A percentile compares a stretch with the other conserved stretches of the same genome.
phyloP scores from a whole-genome alignment of 2,329 filamentous ascomycete species.

The Fusarium illudens region DNA sequence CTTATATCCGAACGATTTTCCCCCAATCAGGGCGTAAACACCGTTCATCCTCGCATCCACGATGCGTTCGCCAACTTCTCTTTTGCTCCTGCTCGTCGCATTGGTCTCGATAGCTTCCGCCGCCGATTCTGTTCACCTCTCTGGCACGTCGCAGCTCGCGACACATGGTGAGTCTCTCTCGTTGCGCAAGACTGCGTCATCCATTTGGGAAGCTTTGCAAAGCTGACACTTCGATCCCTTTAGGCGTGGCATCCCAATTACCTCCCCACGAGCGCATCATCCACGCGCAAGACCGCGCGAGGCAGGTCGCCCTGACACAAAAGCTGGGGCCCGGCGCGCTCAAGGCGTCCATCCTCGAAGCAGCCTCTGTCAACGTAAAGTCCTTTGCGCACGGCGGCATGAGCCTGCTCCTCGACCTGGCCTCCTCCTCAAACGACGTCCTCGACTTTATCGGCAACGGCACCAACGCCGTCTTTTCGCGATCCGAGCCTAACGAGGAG shows the following conservation, averaged over 20 bases:
- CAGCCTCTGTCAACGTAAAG: constrained; percentile 75
- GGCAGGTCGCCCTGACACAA: constrained; percentile 81
- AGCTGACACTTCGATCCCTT: constrained; percentile 18
- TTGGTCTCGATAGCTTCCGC: constrained; percentile 19
- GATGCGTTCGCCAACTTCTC: constrained; percentile 29
- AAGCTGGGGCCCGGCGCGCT: constrained; percentile 83
- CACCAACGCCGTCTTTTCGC: constrained; percentile 82
- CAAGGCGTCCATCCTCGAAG: constrained; percentile 87
- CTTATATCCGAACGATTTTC: not conserved
- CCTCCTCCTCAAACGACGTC: constrained; percentile 76
- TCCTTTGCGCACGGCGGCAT: constrained; percentile 82
- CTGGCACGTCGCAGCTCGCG: constrained; percentile 32
- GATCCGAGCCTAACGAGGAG: constrained; percentile 71
- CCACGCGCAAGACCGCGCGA: constrained; percentile 77
- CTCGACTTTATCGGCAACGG: constrained; percentile 90
- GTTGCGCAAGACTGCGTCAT: not conserved
- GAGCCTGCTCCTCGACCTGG: constrained; percentile 85
- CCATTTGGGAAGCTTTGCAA: not conserved
- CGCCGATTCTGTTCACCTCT: constrained; percentile 22
- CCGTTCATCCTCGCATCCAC: not conserved
- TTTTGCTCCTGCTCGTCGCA: constrained; percentile 29
- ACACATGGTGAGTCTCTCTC: constrained; percentile 31
- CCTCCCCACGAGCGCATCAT: constrained; percentile 75
- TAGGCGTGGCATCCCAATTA: constrained; percentile 78
- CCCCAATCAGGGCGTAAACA: not conserved